Evolutionary conservation across 2,329 filamentous ascomycete species (phyloP).

Genomic region (Neopestalotiopsis sp.): DNA sequence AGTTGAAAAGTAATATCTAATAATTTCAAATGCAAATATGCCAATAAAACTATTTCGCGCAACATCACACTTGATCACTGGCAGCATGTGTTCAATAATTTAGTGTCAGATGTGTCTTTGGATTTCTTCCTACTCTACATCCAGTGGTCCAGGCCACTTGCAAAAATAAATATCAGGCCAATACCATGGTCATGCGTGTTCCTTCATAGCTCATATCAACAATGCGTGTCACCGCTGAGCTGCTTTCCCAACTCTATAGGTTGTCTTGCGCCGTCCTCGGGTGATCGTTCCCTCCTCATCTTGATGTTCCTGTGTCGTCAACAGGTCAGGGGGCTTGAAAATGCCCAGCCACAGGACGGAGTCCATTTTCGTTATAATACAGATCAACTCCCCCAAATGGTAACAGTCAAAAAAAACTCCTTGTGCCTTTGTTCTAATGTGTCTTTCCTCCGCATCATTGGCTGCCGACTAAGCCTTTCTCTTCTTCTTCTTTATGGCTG

Average conservation of each 20-base stretch:
- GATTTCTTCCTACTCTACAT: not conserved
- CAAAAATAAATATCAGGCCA: not conserved
- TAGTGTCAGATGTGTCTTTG: not conserved
- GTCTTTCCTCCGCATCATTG: not conserved
- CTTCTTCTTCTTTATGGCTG: conserved; percentile 4
- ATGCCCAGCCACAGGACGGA: not conserved
- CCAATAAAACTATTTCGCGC: not conserved
- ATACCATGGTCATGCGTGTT: conserved; percentile 1
- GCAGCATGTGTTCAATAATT: not conserved
- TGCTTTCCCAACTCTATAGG: not conserved
- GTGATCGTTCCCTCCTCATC: not conserved
- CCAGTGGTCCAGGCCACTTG: not conserved
- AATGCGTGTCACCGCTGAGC: not conserved
- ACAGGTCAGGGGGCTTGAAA: not conserved
- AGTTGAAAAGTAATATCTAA: not conserved
- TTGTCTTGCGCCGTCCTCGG: not conserved
- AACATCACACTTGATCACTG: not conserved
- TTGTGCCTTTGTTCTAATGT: not conserved
- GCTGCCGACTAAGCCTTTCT: not conserved
- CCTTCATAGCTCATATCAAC: conserved; percentile 11
- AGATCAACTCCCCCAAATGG: conserved; percentile 4
- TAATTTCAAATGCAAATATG: not conserved
- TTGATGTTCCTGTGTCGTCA: not conserved
- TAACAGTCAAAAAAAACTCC: not conserved
- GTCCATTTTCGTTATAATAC: not conserved